phyloP scores from a whole-genome alignment of 352 stramenopile species.

The Pythium phragmiticola region DNA sequence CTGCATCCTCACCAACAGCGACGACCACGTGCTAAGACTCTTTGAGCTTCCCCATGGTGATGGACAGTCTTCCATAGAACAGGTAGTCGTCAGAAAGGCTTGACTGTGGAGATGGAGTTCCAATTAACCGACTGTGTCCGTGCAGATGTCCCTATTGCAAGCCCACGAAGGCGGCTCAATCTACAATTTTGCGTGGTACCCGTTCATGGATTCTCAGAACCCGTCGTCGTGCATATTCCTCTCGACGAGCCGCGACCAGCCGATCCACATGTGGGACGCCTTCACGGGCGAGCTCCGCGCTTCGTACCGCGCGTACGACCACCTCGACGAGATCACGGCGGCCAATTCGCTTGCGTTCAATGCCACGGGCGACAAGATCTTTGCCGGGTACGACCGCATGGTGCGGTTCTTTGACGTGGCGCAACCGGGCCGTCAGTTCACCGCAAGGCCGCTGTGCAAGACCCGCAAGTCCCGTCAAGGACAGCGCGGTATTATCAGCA shows the following conservation, averaged over 20 bases:
- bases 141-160: conserved; percentile 41
- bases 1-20: conserved; percentile 84
- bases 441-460: conserved; percentile 49
- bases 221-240: conserved; percentile 85
- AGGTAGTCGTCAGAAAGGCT: no score
- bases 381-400: conserved; percentile 82
- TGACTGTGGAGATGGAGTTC: background rate
- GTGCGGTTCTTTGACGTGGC: conserved; percentile 82
- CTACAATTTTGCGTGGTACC: conserved; percentile 90
- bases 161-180: conserved; percentile 74
- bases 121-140: background rate
- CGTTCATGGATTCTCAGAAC: conserved; percentile 77
- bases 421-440: conserved; percentile 62
- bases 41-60: conserved; percentile 52
- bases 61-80: background rate
- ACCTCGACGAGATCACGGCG: conserved; percentile 83
- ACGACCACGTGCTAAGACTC: conserved; percentile 78
- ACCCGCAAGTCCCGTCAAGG: conserved; percentile 65
- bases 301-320: conserved; percentile 81
- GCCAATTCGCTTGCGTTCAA: conserved; percentile 84
- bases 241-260: conserved; percentile 82
- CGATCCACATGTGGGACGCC: conserved; percentile 91
- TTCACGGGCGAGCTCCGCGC: conserved; percentile 83
- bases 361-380: conserved; percentile 74
- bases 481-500: conserved; percentile 76